Conservation (phyloP, 2,329 filamentous ascomycete genomes). For the Penicillium sclerotigenum region DNA sequence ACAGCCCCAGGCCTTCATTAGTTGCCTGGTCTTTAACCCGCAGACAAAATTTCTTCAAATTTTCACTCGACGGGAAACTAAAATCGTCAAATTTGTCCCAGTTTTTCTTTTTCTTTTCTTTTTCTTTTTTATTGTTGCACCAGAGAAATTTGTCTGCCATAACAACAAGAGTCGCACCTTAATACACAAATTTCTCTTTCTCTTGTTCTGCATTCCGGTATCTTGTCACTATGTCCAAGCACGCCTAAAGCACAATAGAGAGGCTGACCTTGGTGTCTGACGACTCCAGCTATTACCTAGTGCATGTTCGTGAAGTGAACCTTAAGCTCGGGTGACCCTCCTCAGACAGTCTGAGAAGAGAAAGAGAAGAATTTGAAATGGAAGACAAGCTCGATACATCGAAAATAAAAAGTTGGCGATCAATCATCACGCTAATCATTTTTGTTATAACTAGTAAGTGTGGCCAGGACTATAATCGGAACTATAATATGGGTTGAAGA, state of each 20-base stretch:
- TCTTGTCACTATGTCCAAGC: conserved; percentile 3
- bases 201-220: conserved; percentile 8
- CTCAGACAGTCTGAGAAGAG: no score
- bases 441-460: conserved; percentile 68
- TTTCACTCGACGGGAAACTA: not conserved
- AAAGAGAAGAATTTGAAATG: conserved; percentile 16
- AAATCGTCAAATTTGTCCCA: not conserved
- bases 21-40: not conserved
- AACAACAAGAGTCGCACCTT: not conserved
- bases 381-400: conserved; percentile 47
- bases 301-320: not conserved
- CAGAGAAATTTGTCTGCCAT: not conserved
- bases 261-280: conserved; percentile 8
- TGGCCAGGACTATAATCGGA: not conserved
- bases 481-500: no score
- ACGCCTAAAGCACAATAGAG: conserved; percentile 1
- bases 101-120: no score
- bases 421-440: conserved; percentile 66
- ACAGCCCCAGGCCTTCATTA: not conserved
- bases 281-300: not conserved
- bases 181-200: not conserved
- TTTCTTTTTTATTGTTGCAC: no score
- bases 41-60: not conserved
- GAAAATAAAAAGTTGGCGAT: conserved; percentile 63
- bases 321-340: no score